Evolutionary conservation across 768 basidiomycete species (phyloP).

Genomic region (Collybia nuda): DNA sequence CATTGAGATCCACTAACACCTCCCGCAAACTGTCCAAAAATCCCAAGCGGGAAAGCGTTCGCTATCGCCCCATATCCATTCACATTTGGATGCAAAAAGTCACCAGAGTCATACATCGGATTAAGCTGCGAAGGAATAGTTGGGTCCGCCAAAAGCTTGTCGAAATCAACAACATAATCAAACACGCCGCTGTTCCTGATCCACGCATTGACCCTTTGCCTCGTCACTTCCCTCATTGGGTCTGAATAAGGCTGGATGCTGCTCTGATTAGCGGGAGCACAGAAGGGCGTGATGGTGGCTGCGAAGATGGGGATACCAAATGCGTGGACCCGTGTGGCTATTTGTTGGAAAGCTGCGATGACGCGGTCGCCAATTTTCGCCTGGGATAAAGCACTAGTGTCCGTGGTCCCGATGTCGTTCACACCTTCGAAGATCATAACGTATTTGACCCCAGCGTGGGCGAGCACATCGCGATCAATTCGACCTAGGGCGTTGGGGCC

Average conservation of each 20-base stretch:
- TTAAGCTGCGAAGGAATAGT: conserved; percentile 33
- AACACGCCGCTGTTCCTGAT: conserved; percentile 41
- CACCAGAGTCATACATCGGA: conserved; percentile 40
- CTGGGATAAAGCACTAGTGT: conserved; percentile 32
- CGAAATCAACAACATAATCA: conserved; percentile 50
- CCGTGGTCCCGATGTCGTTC: conserved; percentile 49
- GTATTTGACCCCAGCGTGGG: conserved; percentile 44
- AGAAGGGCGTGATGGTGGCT: conserved; percentile 52
- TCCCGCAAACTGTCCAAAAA: conserved; percentile 24
- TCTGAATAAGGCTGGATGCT: conserved; percentile 37
- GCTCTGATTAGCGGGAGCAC: conserved; percentile 23
- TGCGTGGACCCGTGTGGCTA: conserved; percentile 39
- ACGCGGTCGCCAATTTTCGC: conserved; percentile 34
- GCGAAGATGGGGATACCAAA: conserved; percentile 43
- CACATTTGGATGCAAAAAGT: conserved; percentile 47
- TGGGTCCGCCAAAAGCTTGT: conserved; percentile 38
- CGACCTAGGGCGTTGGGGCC: conserved; percentile 48
- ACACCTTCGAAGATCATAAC: conserved; percentile 54
- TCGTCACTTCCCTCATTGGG: conserved; percentile 36
- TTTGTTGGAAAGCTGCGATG: conserved; percentile 46
- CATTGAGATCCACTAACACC: no score
- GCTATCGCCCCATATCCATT: conserved; percentile 45
- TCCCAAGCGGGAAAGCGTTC: conserved; percentile 35
- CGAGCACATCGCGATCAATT: conserved; percentile 50
- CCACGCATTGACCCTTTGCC: conserved; percentile 42